Evolutionary conservation across 108 stramenopile genomes (phyloP).

Genomic region (Cylindrotheca fusiformis): DNA sequence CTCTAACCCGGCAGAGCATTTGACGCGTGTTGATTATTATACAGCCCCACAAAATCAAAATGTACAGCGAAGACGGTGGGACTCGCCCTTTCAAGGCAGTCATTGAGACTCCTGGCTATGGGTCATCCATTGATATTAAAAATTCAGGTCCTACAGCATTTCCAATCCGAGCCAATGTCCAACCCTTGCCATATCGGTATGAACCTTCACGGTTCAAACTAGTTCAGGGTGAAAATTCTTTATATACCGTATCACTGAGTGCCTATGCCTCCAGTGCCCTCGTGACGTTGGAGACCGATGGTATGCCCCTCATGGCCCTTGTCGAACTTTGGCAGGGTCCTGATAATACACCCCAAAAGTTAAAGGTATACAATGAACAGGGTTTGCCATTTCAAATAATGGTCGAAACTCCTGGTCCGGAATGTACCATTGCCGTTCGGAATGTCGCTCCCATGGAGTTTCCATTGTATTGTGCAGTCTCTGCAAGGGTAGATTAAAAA

Average conservation of each 20-base stretch:
- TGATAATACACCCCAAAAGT: slow-evolving; percentile 78
- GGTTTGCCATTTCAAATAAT: slow-evolving; percentile 75
- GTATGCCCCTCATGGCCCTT: slow-evolving; percentile 77
- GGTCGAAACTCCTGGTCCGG: slow-evolving; percentile 65
- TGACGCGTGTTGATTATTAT: background rate
- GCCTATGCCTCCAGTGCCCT: slow-evolving; percentile 27
- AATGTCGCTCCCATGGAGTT: slow-evolving; percentile 79
- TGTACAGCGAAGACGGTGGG: slow-evolving; percentile 64
- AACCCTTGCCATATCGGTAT: background rate
- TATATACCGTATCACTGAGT: slow-evolving; percentile 5
- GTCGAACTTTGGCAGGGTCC: slow-evolving; percentile 82
- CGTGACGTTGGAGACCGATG: slow-evolving; percentile 68
- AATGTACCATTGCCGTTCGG: slow-evolving; percentile 72
- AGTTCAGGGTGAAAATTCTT: background rate
- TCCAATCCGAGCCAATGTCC: slow-evolving; percentile 52
- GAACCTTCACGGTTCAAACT: slow-evolving; percentile 3
- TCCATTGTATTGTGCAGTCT: slow-evolving; percentile 62
- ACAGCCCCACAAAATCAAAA: slow-evolving; percentile 66
- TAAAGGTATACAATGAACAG: slow-evolving; percentile 77
- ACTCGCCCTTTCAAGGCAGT: slow-evolving; percentile 57
- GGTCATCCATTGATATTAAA: slow-evolving; percentile 54
- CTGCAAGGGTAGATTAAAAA: slow-evolving; percentile 37
- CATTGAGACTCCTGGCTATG: slow-evolving; percentile 61
- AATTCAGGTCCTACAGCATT: slow-evolving; percentile 65
- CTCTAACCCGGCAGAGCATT: background rate